Evolutionary conservation across 1,139 yeast species (phyloP), one percentile per base, ranked within the genome.

Genomic region (Saccharomyces hybrid): DNA sequence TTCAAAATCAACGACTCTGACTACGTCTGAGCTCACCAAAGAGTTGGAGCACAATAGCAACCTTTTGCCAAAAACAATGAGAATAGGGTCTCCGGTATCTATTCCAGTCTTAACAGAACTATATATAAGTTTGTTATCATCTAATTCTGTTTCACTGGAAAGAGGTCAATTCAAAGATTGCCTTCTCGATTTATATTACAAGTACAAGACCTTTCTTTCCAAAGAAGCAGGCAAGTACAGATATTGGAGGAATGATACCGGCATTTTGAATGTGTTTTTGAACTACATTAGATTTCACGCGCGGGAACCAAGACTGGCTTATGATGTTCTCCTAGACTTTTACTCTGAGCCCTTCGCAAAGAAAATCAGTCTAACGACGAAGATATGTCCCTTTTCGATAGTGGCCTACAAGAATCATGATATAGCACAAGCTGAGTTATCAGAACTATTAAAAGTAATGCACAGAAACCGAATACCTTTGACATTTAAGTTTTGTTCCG

Each of bases 371-470:
- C 52, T 51, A 28, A 51, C 59, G 9, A 52, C 60, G 6, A 41
- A 47, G 41, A 20, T 31, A 6, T 60, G 63, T 46, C 69, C 70
- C 1, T 67, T 67, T 55, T 61, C 69, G 5, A 51, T 61, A 4
- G 61, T 65, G 5, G 50, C 62, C 11, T 66, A 66, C 49, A 54
- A 59, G 25, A 63, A 63, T 31, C 28, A 55, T 25, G 47, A 55
- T 2, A 27, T 67, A 5, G 50, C 62, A 2, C 58, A 57, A 46
- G 46, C 54, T 8, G 63, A 67, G 34, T 47, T 65, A 6, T 49
- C 57, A 3, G 34, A 53, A 4, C 50, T 66, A 2, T 53, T 67
- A 20, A 44, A 42, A 2, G 27, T 63, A 0, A 67, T 67, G 70
- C 61, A 63, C 11, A 28, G 50, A 27, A 47, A 55, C 14, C 50